phyloP scores from a whole-genome alignment of 345 rosid species.

The Clarkia xantiana region DNA sequence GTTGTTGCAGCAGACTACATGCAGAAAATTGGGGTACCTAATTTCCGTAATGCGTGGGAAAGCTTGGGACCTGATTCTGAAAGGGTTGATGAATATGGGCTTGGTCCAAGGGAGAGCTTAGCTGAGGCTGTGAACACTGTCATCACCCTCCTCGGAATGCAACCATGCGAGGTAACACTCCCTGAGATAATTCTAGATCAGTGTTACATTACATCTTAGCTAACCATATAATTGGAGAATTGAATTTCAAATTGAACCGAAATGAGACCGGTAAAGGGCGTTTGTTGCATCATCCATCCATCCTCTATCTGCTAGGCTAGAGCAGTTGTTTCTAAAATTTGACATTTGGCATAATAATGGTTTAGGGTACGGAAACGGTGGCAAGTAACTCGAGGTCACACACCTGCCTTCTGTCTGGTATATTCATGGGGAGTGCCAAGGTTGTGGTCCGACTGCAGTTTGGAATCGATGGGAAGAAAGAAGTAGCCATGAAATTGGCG shows the following conservation, averaged over 20 bases:
- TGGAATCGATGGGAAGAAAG: slow-evolving; percentile 69
- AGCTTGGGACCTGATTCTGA: slow-evolving; percentile 60
- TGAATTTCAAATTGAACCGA: too few relatives aligned
- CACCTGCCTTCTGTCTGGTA: slow-evolving; percentile 76
- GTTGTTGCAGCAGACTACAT: slow-evolving; percentile 85
- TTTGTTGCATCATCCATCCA: too few relatives aligned
- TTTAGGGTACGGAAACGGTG: slow-evolving; percentile 75
- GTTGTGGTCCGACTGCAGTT: slow-evolving; percentile 70
- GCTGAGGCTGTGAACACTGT: slow-evolving; percentile 75
- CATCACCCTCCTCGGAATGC: slow-evolving; percentile 92
- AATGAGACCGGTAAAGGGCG: too few relatives aligned
- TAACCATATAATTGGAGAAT: too few relatives aligned
- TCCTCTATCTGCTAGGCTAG: neutral
- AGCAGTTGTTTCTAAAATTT: slow-evolving; percentile 27
- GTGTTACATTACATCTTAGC: too few relatives aligned
- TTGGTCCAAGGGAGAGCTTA: slow-evolving; percentile 83
- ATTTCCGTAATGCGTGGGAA: slow-evolving; percentile 98
- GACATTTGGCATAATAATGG: too few relatives aligned
- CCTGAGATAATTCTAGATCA: too few relatives aligned
- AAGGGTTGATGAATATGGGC: slow-evolving; percentile 88
- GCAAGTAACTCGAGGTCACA: slow-evolving; percentile 87
- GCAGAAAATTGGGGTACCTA: slow-evolving; percentile 69
- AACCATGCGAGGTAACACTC: slow-evolving; percentile 69
- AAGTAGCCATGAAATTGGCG: slow-evolving; percentile 75
- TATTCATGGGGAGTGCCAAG: slow-evolving; percentile 66